Conservation (phyloP, 148 eudicot genomes). For the Rhododendron williamsianum region DNA sequence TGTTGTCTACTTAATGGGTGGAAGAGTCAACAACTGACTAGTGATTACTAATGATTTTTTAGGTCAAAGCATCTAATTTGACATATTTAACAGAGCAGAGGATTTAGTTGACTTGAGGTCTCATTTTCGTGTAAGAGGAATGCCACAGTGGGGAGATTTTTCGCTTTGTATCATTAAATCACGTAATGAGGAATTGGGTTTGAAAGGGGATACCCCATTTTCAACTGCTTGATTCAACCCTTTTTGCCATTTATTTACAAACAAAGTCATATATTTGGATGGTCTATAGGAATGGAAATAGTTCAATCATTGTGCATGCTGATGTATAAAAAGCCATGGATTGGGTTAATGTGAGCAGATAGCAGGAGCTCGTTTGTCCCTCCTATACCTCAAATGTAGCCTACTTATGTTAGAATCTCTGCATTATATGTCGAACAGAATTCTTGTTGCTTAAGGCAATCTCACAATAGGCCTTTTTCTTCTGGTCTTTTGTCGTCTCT, state of each 20-base stretch:
- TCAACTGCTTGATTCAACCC: neutral
- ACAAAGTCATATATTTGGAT: neutral
- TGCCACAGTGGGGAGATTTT: neutral
- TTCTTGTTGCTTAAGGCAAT: neutral
- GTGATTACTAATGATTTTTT: neutral
- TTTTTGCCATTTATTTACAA: neutral
- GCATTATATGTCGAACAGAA: neutral
- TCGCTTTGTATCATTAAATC: no score
- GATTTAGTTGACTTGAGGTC: neutral
- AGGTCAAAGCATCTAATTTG: neutral
- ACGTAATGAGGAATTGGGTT: neutral
- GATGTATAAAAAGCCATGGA: neutral
- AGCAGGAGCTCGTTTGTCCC: neutral
- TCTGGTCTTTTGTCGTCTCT: neutral
- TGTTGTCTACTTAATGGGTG: neutral
- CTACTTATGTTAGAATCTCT: neutral
- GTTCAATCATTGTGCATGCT: neutral
- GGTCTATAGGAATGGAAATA: neutral
- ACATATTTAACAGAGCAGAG: neutral
- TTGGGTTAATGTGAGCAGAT: neutral
- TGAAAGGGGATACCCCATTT: neutral
- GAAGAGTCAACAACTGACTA: neutral
- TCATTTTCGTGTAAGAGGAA: neutral
- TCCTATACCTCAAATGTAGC: neutral
- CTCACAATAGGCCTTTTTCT: neutral